phyloP scores from a whole-genome alignment of 345 rosid species.

The Eutrema japonicum region DNA sequence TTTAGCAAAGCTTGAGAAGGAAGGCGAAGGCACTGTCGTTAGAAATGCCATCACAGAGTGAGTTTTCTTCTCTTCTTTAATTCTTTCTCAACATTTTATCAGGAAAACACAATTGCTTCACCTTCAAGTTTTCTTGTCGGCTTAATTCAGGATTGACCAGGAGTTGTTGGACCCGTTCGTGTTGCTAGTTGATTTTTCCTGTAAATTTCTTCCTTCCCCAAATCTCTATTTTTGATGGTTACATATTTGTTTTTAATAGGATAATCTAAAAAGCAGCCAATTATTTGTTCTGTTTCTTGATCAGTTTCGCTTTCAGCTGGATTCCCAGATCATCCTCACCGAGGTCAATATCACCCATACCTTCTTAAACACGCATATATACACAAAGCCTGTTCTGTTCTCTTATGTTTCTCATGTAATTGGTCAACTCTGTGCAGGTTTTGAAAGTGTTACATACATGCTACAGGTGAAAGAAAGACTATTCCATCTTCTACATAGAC shows the following conservation, averaged over 20 bases:
- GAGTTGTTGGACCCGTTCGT: conserved; percentile 85
- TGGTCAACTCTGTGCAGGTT: conserved; percentile 55
- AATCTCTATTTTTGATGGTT: neutral
- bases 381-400: neutral
- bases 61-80: neutral
- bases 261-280: neutral
- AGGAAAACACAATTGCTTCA: neutral
- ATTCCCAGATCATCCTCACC: conserved; percentile 94
- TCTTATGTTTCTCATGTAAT: neutral
- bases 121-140: conserved; percentile 19
- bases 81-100: neutral
- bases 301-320: conserved; percentile 91
- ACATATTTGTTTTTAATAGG: neutral
- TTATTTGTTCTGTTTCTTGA: conserved; percentile 21
- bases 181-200: conserved; percentile 81
- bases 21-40: conserved; percentile 78
- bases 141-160: conserved; percentile 63
- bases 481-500: neutral
- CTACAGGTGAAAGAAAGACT: conserved; percentile 52
- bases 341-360: conserved; percentile 52
- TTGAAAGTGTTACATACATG: conserved; percentile 96
- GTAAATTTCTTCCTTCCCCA: conserved; percentile 38
- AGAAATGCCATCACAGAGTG: conserved; percentile 85
- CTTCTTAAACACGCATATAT: conserved; percentile 5
- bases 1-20: conserved; percentile 65